These are phyloP conservation scores for Skeletonema marinoi DNA, from an alignment of 108 stramenopile species.

Conservation along the genomic window DNA sequence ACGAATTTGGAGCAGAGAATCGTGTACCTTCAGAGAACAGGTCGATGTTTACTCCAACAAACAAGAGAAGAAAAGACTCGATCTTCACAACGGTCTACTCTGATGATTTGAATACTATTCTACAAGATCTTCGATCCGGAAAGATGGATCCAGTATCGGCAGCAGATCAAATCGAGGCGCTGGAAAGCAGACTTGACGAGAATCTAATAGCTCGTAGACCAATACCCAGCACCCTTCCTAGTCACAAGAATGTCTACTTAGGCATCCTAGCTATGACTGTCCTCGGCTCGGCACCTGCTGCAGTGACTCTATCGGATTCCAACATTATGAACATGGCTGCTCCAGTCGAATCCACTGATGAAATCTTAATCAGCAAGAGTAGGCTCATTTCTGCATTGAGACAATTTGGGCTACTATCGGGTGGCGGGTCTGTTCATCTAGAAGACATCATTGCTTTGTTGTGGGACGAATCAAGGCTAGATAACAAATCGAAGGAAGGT, in stretches of 20 bases:
- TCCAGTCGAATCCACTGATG: constrained; percentile 56
- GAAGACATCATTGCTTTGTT: constrained; percentile 38
- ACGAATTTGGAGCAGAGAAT: constrained; percentile 54
- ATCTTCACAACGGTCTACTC: constrained; percentile 81
- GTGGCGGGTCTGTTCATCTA: constrained; percentile 3
- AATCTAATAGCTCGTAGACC: constrained; percentile 73
- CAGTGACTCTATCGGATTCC: constrained; percentile 72
- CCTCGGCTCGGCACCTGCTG: constrained; percentile 72
- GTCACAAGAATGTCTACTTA: constrained; percentile 69
- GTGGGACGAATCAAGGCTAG: constrained; percentile 36
- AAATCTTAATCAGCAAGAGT: constrained; percentile 67
- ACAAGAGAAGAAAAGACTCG: constrained; percentile 7
- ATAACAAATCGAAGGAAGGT: constrained; percentile 6
- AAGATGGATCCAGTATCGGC: constrained; percentile 51
- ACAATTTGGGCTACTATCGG: constrained; percentile 13
- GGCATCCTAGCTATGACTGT: constrained; percentile 66
- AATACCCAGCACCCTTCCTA: constrained; percentile 77
- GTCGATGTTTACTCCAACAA: not conserved
- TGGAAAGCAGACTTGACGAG: constrained; percentile 46
- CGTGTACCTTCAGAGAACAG: not conserved
- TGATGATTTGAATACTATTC: constrained; percentile 61
- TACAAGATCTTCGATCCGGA: constrained; percentile 57
- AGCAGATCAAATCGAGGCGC: constrained; percentile 47
- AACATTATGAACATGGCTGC: constrained; percentile 66
- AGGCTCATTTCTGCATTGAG: constrained; percentile 42